Base-by-base conservation (phyloP, 2,329 filamentous ascomycete genomes). In the Diaporthe longicolla region DNA sequence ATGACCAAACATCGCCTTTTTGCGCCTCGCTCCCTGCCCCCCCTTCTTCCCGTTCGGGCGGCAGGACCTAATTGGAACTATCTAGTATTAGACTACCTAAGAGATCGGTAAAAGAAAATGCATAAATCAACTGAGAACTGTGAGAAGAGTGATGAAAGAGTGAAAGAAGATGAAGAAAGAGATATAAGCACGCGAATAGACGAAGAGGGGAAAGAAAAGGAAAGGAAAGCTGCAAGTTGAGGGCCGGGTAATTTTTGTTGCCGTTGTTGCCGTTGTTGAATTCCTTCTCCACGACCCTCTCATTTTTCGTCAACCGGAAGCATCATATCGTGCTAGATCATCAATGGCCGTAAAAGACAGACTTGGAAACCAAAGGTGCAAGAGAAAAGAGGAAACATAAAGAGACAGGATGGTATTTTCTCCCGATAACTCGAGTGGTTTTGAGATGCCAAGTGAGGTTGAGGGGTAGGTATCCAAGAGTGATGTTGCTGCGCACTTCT, bases 261-360 rank as follows among this genome's bases (percentile, higher is more conserved):
- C 43, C 26, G 43, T 37, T 54, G 45, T 40, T 54, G 55, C 43
- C 26, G 43, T 61, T 8, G 40, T 43, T 3, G 40, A 13, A 32
- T 55, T 29, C 32, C 45, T 32, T 43, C 52, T 37, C 59, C 48
- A 32, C 40, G 57, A 29, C 21, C 17, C 48, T 37, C 65, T 37
- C 48, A 58, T 59, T 59, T 59, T 71, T 73, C 73, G 58, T 75
- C 58, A 70, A 71, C 58, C 70, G 37, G 37, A 54, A 63, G 70
- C 57, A 70, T 73, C 73, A 69, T 70, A 52, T 70, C 57, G 50
- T 73, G 63, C 59, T 66, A 68, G 45, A 48, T 71, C 71, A 71
- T 75, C 65, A 73, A 66, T 45, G 29, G 54, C 68, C 71, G 37
- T 65, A 63, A 71, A 69, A 32, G 59, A 73, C 66, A 75, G 45